These are phyloP conservation scores for Symbiotaphrina buchneri DNA, from an alignment of 495 filamentous ascomycete genomes.

Conservation along the genomic window DNA sequence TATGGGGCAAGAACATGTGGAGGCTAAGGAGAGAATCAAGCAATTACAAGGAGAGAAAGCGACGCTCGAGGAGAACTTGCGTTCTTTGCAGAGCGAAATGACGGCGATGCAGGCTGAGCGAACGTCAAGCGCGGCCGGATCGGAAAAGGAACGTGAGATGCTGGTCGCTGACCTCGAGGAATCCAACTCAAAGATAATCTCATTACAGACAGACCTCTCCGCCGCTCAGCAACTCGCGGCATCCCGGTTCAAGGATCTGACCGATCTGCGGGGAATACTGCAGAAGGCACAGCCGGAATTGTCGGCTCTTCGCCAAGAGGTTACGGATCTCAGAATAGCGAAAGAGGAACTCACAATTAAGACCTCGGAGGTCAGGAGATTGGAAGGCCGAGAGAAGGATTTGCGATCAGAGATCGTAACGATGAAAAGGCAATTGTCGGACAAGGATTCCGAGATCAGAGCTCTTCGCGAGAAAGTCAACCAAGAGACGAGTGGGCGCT, in stretches of 20 bases:
- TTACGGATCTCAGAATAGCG: constrained; percentile 39
- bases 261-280: constrained; percentile 50
- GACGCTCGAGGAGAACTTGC: constrained; percentile 36
- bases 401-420: constrained; percentile 45
- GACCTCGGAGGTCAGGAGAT: constrained; percentile 38
- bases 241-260: constrained; percentile 69
- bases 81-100: constrained; percentile 36
- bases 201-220: constrained; percentile 62
- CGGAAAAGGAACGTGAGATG: constrained; percentile 29
- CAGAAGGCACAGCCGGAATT: constrained; percentile 78
- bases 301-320: constrained; percentile 48
- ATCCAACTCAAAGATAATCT: constrained; percentile 42
- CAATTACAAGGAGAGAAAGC: constrained; percentile 34
- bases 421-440: constrained; percentile 42
- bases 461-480: constrained; percentile 50
- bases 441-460: constrained; percentile 57
- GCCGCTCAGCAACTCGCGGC: constrained; percentile 72
- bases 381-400: constrained; percentile 66
- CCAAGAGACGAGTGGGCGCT: constrained; percentile 46
- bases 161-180: constrained; percentile 52
- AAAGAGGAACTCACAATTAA: constrained; percentile 53
- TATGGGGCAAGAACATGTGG: constrained; percentile 60
- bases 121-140: constrained; percentile 21
- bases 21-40: constrained; percentile 61
- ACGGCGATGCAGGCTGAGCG: constrained; percentile 24